A percentile compares a stretch with the other conserved stretches of the same genome.
Conservation (phyloP, 345 rosid genomes). For the Dimocarpus longan region DNA sequence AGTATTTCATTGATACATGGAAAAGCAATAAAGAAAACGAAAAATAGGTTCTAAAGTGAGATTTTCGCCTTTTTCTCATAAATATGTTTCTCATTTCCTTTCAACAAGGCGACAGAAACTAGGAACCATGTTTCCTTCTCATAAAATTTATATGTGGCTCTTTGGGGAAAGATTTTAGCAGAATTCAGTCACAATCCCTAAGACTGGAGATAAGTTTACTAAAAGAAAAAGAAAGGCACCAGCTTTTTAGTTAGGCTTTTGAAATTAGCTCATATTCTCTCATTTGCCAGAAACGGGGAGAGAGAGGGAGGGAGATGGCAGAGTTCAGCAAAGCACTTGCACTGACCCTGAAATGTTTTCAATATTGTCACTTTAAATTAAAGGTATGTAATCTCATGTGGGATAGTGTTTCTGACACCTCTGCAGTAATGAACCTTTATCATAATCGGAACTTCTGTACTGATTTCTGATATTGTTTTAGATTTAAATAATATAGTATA, state of each 20-base stretch:
- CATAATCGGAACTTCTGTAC: neutral
- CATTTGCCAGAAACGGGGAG: neutral
- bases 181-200: conserved; percentile 10
- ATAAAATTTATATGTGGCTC: neutral
- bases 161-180: neutral
- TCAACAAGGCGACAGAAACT: neutral
- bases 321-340: conserved; percentile 2
- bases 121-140: neutral
- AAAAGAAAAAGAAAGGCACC: neutral
- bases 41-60: neutral
- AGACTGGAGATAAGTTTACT: neutral
- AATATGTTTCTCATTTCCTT: neutral
- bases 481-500: no score
- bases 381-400: neutral
- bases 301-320: neutral
- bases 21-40: neutral
- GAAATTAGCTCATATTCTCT: neutral
- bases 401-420: neutral
- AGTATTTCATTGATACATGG: neutral
- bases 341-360: neutral
- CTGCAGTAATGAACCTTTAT: neutral
- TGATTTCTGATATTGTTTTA: neutral
- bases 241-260: neutral
- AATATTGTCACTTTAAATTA: neutral
- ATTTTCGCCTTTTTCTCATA: neutral